Base-by-base conservation (phyloP, 805 yeast species). In the Cyberlindnera euphorbiae region DNA sequence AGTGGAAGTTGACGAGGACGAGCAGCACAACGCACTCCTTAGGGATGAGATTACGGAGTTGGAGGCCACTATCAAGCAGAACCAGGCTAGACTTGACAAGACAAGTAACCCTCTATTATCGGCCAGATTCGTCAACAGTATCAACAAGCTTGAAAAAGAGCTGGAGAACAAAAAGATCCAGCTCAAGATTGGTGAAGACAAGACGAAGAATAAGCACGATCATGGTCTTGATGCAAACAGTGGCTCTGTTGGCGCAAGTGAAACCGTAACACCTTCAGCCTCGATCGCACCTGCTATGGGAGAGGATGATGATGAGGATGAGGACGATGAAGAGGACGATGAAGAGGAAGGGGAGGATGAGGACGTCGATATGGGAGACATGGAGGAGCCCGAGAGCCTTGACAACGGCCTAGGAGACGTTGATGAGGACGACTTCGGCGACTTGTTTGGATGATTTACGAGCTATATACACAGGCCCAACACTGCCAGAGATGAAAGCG, bases 41-140 rank as follows among this genome's bases (percentile, higher is more conserved):
- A 77, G 75, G 42, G 97, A 90, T 59, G 97, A 89, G 58, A 79
- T 93, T 39, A 63, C 69, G 6, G 98, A 93, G 53, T 68, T 93
- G 42, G 88, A 84, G 55, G 51, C 71, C 12, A 88, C 90, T 0
- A 81, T 93, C 34, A 76, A 71, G 36, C 81, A 79, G 50, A 89
- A 90, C 52, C 77, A 76, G 56, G 69, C 69, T 30, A 88, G 84
- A 50, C 73, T 86, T 32, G 75, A 71, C 15, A 78, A 79, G 46
- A 88, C 89, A 13, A 68, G 78, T 4, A 87, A 87, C 55, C 89
- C 90, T 49, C 81, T 90, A 62, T 71, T 93, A 76, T 78, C 81
- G 53, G 83, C 81, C 59, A 80, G 97, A 63, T 84, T 89, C 56
- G 71, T 80, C 50, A 93, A 83, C 46, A 88, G 82, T 34, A 83